Conservation (phyloP, 352 stramenopile genomes). For the Phytophthora multivora region DNA sequence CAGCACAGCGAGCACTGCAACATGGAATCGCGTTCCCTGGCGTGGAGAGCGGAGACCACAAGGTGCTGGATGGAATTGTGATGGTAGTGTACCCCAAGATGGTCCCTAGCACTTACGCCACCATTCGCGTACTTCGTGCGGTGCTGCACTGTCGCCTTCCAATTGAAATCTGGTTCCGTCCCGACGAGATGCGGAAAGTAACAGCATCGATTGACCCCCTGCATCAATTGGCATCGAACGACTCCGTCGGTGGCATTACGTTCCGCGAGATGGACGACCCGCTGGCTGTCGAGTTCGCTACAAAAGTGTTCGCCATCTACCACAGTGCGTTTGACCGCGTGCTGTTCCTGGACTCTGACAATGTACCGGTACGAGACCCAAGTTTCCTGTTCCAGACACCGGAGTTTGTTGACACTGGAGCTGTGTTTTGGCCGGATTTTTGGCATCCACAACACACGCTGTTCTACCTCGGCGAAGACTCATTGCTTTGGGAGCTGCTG, state of each 20-base stretch:
- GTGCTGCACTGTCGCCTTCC: slow-evolving; percentile 41
- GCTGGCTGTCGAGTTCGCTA: slow-evolving; percentile 41
- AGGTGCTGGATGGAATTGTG: slow-evolving; percentile 36
- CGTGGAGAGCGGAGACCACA: background rate
- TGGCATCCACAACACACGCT: slow-evolving; percentile 42
- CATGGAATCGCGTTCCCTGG: slow-evolving; percentile 11
- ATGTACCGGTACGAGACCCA: slow-evolving; percentile 31
- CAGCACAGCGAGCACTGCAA: slow-evolving; percentile 1
- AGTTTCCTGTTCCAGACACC: slow-evolving; percentile 17
- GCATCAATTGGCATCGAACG: slow-evolving; percentile 20
- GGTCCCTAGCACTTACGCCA: slow-evolving; percentile 42
- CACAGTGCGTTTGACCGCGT: slow-evolving; percentile 46
- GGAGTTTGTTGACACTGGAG: slow-evolving; percentile 30
- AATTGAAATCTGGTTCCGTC: slow-evolving; percentile 59
- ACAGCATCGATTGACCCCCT: slow-evolving; percentile 22
- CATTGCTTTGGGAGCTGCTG: slow-evolving; percentile 55
- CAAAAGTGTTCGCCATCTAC: slow-evolving; percentile 53
- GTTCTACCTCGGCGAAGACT: slow-evolving; percentile 56
- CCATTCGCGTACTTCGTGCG: slow-evolving; percentile 36
- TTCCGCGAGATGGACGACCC: slow-evolving; percentile 32
- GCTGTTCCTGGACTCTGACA: slow-evolving; percentile 61
- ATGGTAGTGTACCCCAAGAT: slow-evolving; percentile 61
- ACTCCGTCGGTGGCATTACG: slow-evolving; percentile 25
- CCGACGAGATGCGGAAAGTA: slow-evolving; percentile 37
- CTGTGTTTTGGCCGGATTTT: slow-evolving; percentile 52